Conservation (phyloP, 176 grass and related monocot genomes). For the Rhynchospora breviuscula region DNA sequence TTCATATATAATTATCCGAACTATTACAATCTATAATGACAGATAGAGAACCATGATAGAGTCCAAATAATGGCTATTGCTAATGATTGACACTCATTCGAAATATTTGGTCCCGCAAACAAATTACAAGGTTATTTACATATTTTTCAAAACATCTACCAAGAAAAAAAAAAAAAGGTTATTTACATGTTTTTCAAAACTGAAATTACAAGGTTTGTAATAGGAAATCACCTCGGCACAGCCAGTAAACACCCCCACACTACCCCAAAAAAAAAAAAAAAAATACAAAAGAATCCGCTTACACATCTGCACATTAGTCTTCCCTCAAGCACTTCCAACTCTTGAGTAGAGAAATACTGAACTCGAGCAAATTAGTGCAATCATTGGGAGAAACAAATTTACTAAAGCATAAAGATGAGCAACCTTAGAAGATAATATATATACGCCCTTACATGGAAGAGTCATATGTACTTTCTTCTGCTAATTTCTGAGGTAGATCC, state of each 20-base stretch:
- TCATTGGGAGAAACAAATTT: neutral
- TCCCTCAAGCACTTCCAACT: neutral
- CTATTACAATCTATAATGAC: too few relatives aligned
- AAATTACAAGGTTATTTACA: too few relatives aligned
- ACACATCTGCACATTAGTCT: neutral
- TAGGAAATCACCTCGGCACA: neutral
- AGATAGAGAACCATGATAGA: neutral
- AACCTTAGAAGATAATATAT: too few relatives aligned
- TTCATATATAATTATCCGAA: too few relatives aligned
- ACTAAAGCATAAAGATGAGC: too few relatives aligned
- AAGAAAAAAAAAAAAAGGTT: neutral
- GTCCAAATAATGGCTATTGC: neutral
- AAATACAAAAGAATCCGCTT: neutral
- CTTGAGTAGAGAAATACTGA: neutral
- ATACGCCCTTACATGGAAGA: neutral
- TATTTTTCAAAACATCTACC: too few relatives aligned
- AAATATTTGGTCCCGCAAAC: neutral
- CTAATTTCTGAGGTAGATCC: neutral
- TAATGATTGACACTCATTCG: neutral
- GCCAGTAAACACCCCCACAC: neutral
- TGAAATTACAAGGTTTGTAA: slow-evolving; percentile 17
- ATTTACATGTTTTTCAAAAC: neutral
- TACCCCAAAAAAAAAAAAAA: neutral
- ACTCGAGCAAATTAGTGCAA: slow-evolving; percentile 3
- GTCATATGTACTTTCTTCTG: neutral